A percentile compares a stretch with the other conserved stretches of the same genome.
Evolutionary conservation across 805 yeast species (phyloP).

Genomic region (Zygoascus bituminiphila): DNA sequence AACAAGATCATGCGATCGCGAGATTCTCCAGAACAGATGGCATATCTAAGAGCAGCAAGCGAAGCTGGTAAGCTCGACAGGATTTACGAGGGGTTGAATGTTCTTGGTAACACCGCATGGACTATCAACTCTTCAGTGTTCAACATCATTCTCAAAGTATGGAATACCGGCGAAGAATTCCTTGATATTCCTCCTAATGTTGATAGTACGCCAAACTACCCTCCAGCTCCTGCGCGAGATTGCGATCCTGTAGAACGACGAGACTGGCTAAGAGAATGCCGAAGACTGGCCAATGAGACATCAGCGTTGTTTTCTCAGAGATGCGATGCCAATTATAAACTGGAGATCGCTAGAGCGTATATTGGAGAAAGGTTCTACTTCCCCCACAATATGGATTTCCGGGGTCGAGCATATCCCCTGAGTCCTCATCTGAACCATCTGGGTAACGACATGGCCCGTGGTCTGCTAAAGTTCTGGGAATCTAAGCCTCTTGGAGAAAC

Average conservation of each 20-base stretch:
- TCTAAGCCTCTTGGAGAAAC: constrained; percentile 43
- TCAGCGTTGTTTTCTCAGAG: constrained; percentile 73
- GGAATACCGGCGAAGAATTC: constrained; percentile 80
- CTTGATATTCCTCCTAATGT: constrained; percentile 60
- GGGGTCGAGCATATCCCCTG: constrained; percentile 60
- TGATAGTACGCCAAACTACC: constrained; percentile 38
- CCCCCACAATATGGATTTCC: constrained; percentile 56
- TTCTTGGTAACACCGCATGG: constrained; percentile 86
- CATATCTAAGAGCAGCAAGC: constrained; percentile 81
- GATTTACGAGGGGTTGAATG: constrained; percentile 76
- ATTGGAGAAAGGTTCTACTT: constrained; percentile 53
- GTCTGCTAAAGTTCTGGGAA: constrained; percentile 52
- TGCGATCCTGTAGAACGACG: constrained; percentile 66
- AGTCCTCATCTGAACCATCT: constrained; percentile 57
- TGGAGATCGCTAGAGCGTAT: constrained; percentile 92
- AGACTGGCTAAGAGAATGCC: constrained; percentile 59
- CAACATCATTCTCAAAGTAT: constrained; percentile 59
- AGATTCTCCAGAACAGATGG: constrained; percentile 82
- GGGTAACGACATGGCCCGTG: constrained; percentile 53
- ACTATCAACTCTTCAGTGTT: constrained; percentile 71
- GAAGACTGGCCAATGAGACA: constrained; percentile 48
- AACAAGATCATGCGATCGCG: constrained; percentile 63
- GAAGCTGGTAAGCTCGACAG: constrained; percentile 53
- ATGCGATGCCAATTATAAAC: constrained; percentile 87
- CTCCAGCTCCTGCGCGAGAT: constrained; percentile 52